phyloP scores from a whole-genome alignment of 2,329 filamentous ascomycete species.

The Amylocarpus encephaloides region DNA sequence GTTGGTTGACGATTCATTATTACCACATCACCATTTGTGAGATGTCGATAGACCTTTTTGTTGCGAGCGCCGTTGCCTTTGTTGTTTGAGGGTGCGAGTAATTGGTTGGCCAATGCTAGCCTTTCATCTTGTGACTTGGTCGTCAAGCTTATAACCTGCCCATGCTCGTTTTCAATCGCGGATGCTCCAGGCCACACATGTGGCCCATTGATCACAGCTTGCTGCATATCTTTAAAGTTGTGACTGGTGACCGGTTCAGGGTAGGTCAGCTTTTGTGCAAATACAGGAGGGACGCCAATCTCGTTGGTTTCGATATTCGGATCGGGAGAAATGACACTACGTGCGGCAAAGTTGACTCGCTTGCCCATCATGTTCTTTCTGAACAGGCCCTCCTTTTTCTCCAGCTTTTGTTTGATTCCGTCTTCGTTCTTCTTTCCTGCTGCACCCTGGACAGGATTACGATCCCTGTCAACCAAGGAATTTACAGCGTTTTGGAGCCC shows the following conservation, averaged over 20 bases:
- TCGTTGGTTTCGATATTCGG: slow-evolving; percentile 99
- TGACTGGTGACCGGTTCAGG: slow-evolving; percentile 96
- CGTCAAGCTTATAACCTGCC: slow-evolving; percentile 80
- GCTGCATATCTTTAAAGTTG: slow-evolving; percentile 93
- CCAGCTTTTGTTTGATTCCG: slow-evolving; percentile 94
- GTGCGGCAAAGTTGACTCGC: slow-evolving; percentile 95
- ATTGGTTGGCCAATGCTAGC: slow-evolving; percentile 82
- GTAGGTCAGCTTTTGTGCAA: slow-evolving; percentile 92
- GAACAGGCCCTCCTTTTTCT: slow-evolving; percentile 98
- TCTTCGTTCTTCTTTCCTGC: slow-evolving; percentile 77
- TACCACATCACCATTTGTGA: slow-evolving; percentile 94
- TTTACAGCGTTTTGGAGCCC: slow-evolving; percentile 86
- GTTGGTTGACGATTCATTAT: slow-evolving; percentile 99
- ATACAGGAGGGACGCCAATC: slow-evolving; percentile 96
- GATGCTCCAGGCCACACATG: slow-evolving; percentile 92
- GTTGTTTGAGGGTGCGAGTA: slow-evolving; percentile 76
- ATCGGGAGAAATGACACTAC: slow-evolving; percentile 96
- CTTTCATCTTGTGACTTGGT: slow-evolving; percentile 86
- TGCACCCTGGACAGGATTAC: slow-evolving; percentile 73
- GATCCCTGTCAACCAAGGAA: slow-evolving; percentile 82
- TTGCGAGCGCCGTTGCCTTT: slow-evolving; percentile 70
- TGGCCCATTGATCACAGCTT: slow-evolving; percentile 90
- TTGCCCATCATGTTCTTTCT: slow-evolving; percentile 99
- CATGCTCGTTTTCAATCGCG: slow-evolving; percentile 92
- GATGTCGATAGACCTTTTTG: slow-evolving; percentile 94